Evolutionary conservation across 2,329 filamentous ascomycete genomes (phyloP).

Genomic region (Colletotrichum eremochloae): DNA sequence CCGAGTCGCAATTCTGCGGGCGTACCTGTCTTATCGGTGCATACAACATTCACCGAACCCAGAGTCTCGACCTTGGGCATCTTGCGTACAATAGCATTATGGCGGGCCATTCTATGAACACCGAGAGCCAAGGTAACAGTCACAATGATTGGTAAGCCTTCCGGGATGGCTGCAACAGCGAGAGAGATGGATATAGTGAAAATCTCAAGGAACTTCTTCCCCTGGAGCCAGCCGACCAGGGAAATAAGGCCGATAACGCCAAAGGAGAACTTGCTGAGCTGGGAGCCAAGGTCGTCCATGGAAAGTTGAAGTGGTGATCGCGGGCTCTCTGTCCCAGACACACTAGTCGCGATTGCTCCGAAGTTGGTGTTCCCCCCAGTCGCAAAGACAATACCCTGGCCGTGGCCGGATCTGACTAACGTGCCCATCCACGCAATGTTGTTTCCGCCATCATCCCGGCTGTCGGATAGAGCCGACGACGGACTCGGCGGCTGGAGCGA

Average conservation of each 20-base stretch:
- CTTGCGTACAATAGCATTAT: conserved; percentile 93
- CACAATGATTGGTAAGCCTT: conserved; percentile 97
- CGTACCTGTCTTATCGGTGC: conserved; percentile 93
- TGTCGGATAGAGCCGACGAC: conserved; percentile 65
- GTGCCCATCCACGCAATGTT: conserved; percentile 99
- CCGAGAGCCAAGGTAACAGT: conserved; percentile 96
- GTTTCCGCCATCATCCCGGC: conserved; percentile 76
- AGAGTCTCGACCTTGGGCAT: conserved; percentile 98
- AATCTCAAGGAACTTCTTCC: conserved; percentile 90
- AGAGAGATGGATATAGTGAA: conserved; percentile 98
- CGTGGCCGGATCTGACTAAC: conserved; percentile 92
- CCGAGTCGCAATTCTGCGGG: neutral
- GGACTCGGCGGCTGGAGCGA: conserved; percentile 52
- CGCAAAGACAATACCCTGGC: conserved; percentile 96
- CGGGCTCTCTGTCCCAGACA: conserved; percentile 95
- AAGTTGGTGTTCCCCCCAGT: conserved; percentile 96
- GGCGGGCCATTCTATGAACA: conserved; percentile 94
- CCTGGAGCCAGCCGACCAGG: conserved; percentile 88
- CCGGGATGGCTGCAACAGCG: conserved; percentile 94
- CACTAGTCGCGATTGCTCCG: conserved; percentile 92
- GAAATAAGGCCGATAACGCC: conserved; percentile 94
- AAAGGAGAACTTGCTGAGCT: conserved; percentile 97
- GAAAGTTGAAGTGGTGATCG: conserved; percentile 93
- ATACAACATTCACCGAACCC: conserved; percentile 99
- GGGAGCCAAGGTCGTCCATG: conserved; percentile 97